phyloP scores from a whole-genome alignment of 2,329 filamentous ascomycete genomes.

The Arthrobotrys sinensis region DNA sequence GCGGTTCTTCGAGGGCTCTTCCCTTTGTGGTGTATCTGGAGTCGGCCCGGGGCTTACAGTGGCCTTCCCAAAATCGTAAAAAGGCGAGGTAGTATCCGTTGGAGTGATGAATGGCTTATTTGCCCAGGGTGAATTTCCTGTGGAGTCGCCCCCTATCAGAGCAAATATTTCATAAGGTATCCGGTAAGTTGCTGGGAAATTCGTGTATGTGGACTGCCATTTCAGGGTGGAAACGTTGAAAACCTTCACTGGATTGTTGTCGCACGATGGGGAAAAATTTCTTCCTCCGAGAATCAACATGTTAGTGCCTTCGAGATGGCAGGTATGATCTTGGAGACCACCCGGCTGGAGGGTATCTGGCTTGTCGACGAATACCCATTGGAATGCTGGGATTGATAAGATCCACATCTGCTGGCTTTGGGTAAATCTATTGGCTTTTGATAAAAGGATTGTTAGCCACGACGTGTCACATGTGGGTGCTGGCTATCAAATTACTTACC shows the following conservation, averaged over 20 bases:
- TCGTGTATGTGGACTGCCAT: conserved; percentile 32
- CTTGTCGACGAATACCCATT: conserved; percentile 55
- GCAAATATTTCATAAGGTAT: conserved; percentile 42
- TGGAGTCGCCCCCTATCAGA: conserved; percentile 34
- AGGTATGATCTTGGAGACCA: conserved; percentile 54
- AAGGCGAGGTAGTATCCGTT: conserved; percentile 39
- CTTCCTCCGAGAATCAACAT: conserved; percentile 55
- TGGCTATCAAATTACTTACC: conserved; percentile 2
- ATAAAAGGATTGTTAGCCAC: background rate
- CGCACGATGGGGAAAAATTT: conserved; percentile 38
- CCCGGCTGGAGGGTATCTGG: conserved; percentile 38
- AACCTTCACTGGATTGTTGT: conserved; percentile 36
- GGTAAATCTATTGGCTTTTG: conserved; percentile 27
- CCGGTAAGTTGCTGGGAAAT: conserved; percentile 22
- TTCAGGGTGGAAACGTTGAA: conserved; percentile 56
- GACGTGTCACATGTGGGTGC: background rate
- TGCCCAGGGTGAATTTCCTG: conserved; percentile 25
- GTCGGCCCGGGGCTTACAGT: background rate
- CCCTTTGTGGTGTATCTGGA: background rate
- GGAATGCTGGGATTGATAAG: conserved; percentile 49
- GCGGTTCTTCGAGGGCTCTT: background rate
- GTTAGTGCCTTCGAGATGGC: conserved; percentile 39
- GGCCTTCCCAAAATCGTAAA: conserved; percentile 18
- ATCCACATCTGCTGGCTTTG: conserved; percentile 52
- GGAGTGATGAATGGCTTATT: conserved; percentile 40